Evolutionary conservation across 2,329 filamentous ascomycete genomes (phyloP).

Genomic region (Verruconis gallopava): DNA sequence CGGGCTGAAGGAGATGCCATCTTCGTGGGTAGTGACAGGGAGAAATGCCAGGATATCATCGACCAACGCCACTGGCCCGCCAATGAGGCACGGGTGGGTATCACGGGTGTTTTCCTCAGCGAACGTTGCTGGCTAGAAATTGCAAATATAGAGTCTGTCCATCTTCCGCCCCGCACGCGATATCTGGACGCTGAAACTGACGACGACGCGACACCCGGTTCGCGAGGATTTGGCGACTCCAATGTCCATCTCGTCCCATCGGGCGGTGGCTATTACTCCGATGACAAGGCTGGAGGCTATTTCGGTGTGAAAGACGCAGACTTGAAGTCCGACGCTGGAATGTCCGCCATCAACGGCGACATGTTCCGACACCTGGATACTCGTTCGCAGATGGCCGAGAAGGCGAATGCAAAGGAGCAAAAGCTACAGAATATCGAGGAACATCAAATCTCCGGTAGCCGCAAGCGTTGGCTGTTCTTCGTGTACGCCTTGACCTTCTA

Average conservation of each 20-base stretch:
- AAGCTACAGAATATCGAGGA: conserved; percentile 85
- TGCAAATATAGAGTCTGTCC: conserved; percentile 52
- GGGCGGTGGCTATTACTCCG: conserved; percentile 49
- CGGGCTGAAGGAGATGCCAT: conserved; percentile 60
- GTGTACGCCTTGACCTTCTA: conserved; percentile 79
- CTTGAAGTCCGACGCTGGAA: conserved; percentile 78
- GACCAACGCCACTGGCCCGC: conserved; percentile 85
- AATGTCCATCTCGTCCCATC: conserved; percentile 42
- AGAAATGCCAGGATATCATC: conserved; percentile 82
- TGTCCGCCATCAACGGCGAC: conserved; percentile 80
- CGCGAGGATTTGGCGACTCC: conserved; percentile 43
- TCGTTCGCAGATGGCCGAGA: conserved; percentile 85
- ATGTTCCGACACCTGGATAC: conserved; percentile 98
- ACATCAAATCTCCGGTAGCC: conserved; percentile 59
- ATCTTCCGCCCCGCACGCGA: not conserved
- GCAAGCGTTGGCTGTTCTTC: conserved; percentile 81
- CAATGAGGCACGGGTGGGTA: conserved; percentile 82
- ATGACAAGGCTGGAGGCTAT: conserved; percentile 71
- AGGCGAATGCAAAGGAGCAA: conserved; percentile 66
- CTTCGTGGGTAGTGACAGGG: conserved; percentile 80
- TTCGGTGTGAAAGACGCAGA: conserved; percentile 73
- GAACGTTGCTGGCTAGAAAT: conserved; percentile 93
- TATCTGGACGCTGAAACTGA: conserved; percentile 34
- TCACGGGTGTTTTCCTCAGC: conserved; percentile 88
- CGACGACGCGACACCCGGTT: conserved; percentile 44